Evolutionary conservation across 345 rosid species (phyloP).

Genomic region (Eucalyptus marginata): DNA sequence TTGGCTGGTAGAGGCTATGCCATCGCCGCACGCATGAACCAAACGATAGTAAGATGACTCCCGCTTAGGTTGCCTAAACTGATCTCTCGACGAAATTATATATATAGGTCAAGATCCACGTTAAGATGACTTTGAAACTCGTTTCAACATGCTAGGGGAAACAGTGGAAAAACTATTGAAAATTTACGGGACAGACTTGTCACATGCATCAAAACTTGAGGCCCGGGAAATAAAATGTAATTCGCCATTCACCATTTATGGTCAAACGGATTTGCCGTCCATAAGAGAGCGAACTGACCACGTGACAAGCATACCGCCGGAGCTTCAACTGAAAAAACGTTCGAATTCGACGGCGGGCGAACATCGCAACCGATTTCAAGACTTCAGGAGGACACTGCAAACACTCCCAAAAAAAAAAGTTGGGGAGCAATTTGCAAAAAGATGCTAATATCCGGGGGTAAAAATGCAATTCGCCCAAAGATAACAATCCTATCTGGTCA

Average conservation of each 20-base stretch:
- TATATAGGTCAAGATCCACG: accelerated
- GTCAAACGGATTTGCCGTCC: not conserved
- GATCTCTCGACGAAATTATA: accelerated
- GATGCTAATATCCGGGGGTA: not conserved
- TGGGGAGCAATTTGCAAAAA: not conserved
- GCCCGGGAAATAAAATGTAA: not conserved
- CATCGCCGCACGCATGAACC: not conserved
- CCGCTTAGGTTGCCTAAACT: not conserved
- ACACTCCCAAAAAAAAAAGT: not conserved
- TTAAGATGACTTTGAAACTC: not conserved
- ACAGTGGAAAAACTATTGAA: not conserved
- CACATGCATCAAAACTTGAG: not conserved
- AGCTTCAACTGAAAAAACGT: not conserved
- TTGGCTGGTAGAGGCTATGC: not conserved
- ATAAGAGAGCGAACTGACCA: too few relatives aligned
- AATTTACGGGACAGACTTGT: accelerated
- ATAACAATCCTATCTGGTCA: not conserved
- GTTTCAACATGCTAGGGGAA: not conserved
- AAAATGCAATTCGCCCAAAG: not conserved
- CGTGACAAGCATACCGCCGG: not conserved
- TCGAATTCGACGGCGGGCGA: too few relatives aligned
- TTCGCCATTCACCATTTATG: not conserved
- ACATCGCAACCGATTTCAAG: not conserved
- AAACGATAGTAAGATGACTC: accelerated
- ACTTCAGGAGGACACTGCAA: not conserved